phyloP scores from a whole-genome alignment of 2,329 filamentous ascomycete species.

The Pseudocercospora cruenta region DNA sequence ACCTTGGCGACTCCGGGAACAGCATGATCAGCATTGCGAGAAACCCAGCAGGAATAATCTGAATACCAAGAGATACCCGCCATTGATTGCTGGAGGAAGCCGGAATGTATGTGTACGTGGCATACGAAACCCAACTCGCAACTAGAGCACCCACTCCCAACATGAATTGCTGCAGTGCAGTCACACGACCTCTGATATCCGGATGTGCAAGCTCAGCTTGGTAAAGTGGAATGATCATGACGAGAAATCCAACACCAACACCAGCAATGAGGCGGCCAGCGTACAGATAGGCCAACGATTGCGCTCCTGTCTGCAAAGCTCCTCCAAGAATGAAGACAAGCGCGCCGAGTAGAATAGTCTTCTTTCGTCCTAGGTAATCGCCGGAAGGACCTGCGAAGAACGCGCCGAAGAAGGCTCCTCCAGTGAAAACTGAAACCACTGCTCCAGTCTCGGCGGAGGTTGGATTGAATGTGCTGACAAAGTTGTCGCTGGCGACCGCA shows the following conservation, averaged over 20 bases:
- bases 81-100: slow-evolving; percentile 57
- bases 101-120: slow-evolving; percentile 56
- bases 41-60: slow-evolving; percentile 69
- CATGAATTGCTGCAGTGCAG: slow-evolving; percentile 81
- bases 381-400: slow-evolving; percentile 64
- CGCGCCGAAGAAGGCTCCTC: slow-evolving; percentile 72
- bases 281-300: slow-evolving; percentile 63
- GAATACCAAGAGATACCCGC: slow-evolving; percentile 69
- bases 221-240: slow-evolving; percentile 72
- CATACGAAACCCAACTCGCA: slow-evolving; percentile 75
- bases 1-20: slow-evolving; percentile 66
- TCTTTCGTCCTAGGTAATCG: slow-evolving; percentile 68
- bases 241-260: slow-evolving; percentile 61
- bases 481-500: slow-evolving; percentile 54
- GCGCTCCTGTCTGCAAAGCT: slow-evolving; percentile 71
- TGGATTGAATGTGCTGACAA: slow-evolving; percentile 47
- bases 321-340: slow-evolving; percentile 74
- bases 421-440: slow-evolving; percentile 78
- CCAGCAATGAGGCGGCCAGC: slow-evolving; percentile 58
- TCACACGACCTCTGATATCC: slow-evolving; percentile 74
- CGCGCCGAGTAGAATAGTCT: slow-evolving; percentile 73
- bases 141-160: slow-evolving; percentile 73
- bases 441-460: slow-evolving; percentile 56
- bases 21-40: slow-evolving; percentile 67
- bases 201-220: slow-evolving; percentile 81